Conservation (phyloP, 495 filamentous ascomycete species). For the Mytilinidion resinicola region DNA sequence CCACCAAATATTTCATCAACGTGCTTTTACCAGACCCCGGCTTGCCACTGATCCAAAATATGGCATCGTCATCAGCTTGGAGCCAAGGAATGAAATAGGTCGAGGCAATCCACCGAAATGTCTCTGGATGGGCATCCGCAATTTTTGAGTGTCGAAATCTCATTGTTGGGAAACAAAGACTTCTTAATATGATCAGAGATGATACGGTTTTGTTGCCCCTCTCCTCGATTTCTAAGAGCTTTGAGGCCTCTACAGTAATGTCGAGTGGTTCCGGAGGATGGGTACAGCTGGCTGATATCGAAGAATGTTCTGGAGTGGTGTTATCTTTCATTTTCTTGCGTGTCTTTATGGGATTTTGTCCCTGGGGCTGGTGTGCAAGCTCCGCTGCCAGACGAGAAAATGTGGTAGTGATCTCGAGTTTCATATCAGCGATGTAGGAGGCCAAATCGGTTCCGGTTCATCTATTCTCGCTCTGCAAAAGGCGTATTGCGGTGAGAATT, state of each 20-base stretch:
- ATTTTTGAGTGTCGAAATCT: neutral
- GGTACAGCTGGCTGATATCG: no score
- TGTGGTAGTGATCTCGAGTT: no score
- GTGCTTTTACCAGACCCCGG: slow-evolving; percentile 20
- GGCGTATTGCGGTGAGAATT: no score
- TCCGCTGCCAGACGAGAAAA: no score
- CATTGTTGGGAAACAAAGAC: slow-evolving; percentile 1
- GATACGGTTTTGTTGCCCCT: neutral
- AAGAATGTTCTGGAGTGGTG: no score
- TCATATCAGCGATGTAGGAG: no score
- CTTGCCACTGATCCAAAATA: slow-evolving; percentile 15
- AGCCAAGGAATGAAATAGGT: slow-evolving; percentile 5
- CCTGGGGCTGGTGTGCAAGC: no score
- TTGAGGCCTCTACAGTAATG: neutral
- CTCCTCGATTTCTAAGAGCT: neutral
- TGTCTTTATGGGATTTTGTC: no score
- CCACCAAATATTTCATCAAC: slow-evolving; percentile 21
- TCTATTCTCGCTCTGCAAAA: no score
- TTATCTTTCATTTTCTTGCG: no score
- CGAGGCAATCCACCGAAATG: slow-evolving; percentile 1
- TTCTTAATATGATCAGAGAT: neutral
- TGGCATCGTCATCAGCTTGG: neutral
- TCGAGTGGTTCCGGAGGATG: no score
- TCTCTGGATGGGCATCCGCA: neutral
- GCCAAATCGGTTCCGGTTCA: no score